phyloP scores from a whole-genome alignment of 306 rosid genomes.

The Rosa chinensis region DNA sequence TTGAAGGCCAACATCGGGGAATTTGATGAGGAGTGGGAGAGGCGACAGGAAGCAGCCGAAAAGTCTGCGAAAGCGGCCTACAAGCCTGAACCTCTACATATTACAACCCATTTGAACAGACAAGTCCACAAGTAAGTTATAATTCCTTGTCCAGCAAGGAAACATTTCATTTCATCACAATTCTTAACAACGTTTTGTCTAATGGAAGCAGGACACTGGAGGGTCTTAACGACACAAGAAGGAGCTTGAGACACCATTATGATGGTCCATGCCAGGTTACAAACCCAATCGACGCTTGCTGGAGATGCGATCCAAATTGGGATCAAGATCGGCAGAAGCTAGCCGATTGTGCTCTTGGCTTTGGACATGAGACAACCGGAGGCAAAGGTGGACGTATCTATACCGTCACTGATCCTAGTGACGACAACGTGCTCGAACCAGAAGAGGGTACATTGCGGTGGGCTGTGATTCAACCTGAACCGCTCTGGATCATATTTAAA shows the following conservation, averaged over 20 bases:
- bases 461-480: conserved; percentile 33
- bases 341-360: conserved; percentile 12
- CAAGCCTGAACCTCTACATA: conserved; percentile 26
- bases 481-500: conserved; percentile 50
- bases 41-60: conserved; percentile 37
- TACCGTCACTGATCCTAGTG: conserved; percentile 36
- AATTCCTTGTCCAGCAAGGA: neutral
- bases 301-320: conserved; percentile 2
- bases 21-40: conserved; percentile 41
- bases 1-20: conserved; percentile 34
- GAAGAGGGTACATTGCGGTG: conserved; percentile 44
- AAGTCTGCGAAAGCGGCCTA: conserved; percentile 30
- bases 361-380: neutral
- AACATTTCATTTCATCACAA: neutral
- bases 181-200: neutral
- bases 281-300: conserved; percentile 2
- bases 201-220: conserved; percentile 25
- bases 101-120: conserved; percentile 26
- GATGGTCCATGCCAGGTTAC: neutral
- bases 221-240: conserved; percentile 10
- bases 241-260: neutral
- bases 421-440: conserved; percentile 36
- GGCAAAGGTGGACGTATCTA: conserved; percentile 17
- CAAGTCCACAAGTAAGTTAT: conserved; percentile 32
- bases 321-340: neutral